Evolutionary conservation across 1,139 yeast species (phyloP), one percentile per base, ranked within the genome.

Genomic region (Meyerozyma athensensis): DNA sequence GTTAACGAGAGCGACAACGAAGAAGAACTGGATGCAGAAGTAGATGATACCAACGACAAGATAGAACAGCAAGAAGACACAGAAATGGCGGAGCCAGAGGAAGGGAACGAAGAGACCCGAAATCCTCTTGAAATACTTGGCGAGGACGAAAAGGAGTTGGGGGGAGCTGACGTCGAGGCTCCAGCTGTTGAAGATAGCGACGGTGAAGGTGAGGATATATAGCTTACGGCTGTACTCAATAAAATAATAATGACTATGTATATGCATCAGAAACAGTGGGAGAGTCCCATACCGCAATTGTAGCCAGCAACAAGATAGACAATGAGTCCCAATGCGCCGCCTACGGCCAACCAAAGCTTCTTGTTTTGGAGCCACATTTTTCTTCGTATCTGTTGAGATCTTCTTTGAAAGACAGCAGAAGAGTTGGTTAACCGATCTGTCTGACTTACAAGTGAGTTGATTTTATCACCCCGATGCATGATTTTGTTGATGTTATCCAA

Each of bases 401-500:
- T 72, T 46, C 82, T 79, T 47, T 86, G 81, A 54, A 89, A 89
- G 33, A 83, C 75, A 61, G 71, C 76, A 4, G 95, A 78, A 24
- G 79, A 76, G 20, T 74, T 71, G 46, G 83, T 86, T 58, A 87
- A 70, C 38, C 81, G 69, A 45, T 85, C 86, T 1, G 96, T 87
- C 55, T 89, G 89, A 54, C 82, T 85, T 13, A 87, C 95, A 43
- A 89, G 68, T 36, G 76, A 60, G 44, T 79, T 78, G 42, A 89
- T 78, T 41, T 86, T 73, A 50, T 87, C 96, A 9, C 95, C 96
- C 39, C 97, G 72, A 50, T 79, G 80, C 52, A 89, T 65, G 19
- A 89, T 65, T 51, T 76, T 77, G 49, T 77, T 81, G 39, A 81
- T 79, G 49, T 81, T 81, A 43, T 80, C 86, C 51, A 78, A 74